phyloP scores from a whole-genome alignment of 495 filamentous ascomycete species.

The Hypoxylon rickii region DNA sequence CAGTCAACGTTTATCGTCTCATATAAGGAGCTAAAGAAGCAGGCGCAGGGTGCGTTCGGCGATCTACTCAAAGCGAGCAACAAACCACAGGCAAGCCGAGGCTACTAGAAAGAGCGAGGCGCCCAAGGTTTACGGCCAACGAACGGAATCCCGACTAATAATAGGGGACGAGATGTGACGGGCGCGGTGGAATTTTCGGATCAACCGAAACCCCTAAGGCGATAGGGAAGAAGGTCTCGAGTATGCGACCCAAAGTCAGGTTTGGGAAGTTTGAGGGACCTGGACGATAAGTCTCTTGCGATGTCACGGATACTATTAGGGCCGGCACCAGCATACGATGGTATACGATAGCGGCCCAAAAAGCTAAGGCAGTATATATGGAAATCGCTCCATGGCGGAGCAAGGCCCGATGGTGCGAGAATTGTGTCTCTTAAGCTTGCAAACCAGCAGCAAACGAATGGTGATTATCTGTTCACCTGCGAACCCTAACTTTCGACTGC shows the following conservation, averaged over 20 bases:
- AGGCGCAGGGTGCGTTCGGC: conserved; percentile 75
- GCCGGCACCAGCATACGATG: no score
- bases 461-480: no score
- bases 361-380: no score
- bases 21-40: conserved; percentile 85
- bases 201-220: not conserved
- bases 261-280: not conserved
- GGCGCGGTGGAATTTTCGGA: not conserved
- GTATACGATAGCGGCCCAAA: no score
- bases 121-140: not conserved
- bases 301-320: no score
- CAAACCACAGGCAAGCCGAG: conserved; percentile 25
- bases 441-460: no score
- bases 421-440: no score
- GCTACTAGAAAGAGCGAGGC: conserved; percentile 20
- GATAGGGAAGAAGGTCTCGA: not conserved
- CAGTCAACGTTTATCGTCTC: conserved; percentile 82
- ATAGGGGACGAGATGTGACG: not conserved
- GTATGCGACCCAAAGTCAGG: not conserved
- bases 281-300: not conserved
- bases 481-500: no score
- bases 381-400: no score
- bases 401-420: no score
- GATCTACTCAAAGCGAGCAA: conserved; percentile 67
- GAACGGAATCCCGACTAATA: not conserved